Conservation (phyloP, 2,329 filamentous ascomycete species). For the Verticillium longisporum region DNA sequence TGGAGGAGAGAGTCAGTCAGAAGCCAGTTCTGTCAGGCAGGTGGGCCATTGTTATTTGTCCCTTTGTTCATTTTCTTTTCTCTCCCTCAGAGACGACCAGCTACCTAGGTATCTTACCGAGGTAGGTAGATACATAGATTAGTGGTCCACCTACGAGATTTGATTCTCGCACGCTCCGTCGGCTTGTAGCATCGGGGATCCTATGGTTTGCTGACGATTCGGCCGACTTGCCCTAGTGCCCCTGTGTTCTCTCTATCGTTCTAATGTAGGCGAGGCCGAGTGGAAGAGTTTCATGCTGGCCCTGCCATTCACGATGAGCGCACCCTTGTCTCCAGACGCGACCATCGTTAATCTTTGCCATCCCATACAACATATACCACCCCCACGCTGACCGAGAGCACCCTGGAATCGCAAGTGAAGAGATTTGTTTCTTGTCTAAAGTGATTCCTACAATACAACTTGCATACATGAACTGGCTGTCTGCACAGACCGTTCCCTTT, state of each 20-base stretch:
- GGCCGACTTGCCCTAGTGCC: not conserved
- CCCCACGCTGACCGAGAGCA: no score
- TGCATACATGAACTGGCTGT: not conserved
- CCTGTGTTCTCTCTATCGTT: not conserved
- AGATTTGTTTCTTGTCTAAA: not conserved
- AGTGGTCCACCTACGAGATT: no score
- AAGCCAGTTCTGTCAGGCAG: no score
- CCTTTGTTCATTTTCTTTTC: no score
- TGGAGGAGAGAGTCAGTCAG: no score
- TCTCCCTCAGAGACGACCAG: no score
- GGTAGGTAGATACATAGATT: no score
- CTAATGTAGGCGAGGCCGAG: not conserved
- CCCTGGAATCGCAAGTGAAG: not conserved
- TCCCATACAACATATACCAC: no score
- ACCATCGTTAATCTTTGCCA: not conserved
- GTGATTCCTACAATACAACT: not conserved
- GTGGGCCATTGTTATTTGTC: no score
- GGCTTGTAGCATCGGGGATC: not conserved
- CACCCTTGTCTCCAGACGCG: not conserved
- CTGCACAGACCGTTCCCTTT: not conserved
- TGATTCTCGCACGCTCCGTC: not conserved
- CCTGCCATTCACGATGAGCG: not conserved
- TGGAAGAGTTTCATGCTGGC: not conserved
- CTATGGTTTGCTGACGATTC: not conserved
- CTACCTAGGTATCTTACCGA: no score